Conservation (phyloP, 306 rosid genomes). For the Astragalus glycyphyllos region DNA sequence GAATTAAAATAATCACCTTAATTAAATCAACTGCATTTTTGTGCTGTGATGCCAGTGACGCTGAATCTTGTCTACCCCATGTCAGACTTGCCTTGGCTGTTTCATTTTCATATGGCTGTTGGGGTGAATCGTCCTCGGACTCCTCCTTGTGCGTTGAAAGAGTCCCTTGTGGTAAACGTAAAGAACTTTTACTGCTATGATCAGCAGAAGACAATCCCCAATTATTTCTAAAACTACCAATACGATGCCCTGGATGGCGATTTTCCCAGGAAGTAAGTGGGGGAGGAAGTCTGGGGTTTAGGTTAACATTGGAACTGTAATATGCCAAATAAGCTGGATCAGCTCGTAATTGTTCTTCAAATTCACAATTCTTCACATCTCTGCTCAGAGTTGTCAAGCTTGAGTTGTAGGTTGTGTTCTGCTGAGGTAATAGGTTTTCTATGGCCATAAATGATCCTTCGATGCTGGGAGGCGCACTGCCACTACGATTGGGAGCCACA, state of each 20-base stretch:
- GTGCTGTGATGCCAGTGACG: conserved; percentile 46
- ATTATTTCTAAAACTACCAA: conserved; percentile 58
- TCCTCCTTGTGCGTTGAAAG: conserved; percentile 75
- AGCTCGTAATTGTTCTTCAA: conserved; percentile 56
- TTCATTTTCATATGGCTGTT: conserved; percentile 55
- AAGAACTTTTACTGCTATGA: conserved; percentile 59
- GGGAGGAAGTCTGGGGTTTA: conserved; percentile 73
- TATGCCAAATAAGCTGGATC: conserved; percentile 63
- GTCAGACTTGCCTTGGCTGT: conserved; percentile 44
- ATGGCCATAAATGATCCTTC: conserved; percentile 74
- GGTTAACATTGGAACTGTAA: conserved; percentile 62
- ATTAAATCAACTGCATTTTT: conserved; percentile 57
- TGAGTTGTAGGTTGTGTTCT: conserved; percentile 45
- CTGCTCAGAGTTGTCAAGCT: conserved; percentile 55
- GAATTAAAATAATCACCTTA: conserved; percentile 53
- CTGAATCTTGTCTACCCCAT: conserved; percentile 47
- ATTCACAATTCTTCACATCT: conserved; percentile 54
- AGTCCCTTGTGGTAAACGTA: conserved; percentile 57
- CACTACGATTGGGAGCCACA: conserved; percentile 71
- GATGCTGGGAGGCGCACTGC: conserved; percentile 86
- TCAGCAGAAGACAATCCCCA: conserved; percentile 57
- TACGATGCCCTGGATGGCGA: conserved; percentile 50
- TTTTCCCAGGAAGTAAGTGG: conserved; percentile 73
- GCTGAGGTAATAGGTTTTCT: conserved; percentile 52
- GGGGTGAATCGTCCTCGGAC: conserved; percentile 62